Base-by-base conservation (phyloP, 176 grass and related monocot genomes). In the Thinopyrum elongatum region DNA sequence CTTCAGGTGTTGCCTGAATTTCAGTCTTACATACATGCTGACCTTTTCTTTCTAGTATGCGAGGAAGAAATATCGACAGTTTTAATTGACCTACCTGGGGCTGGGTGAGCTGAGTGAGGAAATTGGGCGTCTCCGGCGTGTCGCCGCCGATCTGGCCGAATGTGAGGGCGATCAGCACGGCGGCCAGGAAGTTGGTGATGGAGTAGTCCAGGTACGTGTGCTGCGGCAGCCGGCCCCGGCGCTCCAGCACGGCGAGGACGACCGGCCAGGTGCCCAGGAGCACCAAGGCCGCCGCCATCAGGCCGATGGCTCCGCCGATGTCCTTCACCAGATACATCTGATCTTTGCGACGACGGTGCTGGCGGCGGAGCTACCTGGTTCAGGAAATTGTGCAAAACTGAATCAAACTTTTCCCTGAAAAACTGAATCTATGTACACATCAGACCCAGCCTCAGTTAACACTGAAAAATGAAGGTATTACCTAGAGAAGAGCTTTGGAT, bases 201-300 rank as follows among this genome's bases (percentile, higher is more conserved):
- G 90, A 98, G 82, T 95, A 98, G 74, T 98, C 96, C 0, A 98
- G 85, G 84, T 95, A 98, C 10, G 96, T 95, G 74, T 98, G 96
- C 84, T 98, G 96, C 17, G 96, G 96, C 15, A 98, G 86, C 6
- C 96, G 90, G 1, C 96, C 96, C 2, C 96, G 90, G 27, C 90
- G 90, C 86, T 98, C 96, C 19, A 98, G 65, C 65, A 98, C 91
- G 14, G 93, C 94, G n/a, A 98, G 66, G 44, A 98, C 93, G 34
- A 94, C 93, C 19, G 96, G 96, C 96, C 96, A 98, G 23, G 96
- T 98, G 30, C 96, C 96, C 36, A 98, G 90, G 10, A 98, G 91
- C 62, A 95, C 35, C 64, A 95, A 67, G 3, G 96, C 88, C 42
- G 81, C 92, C 10, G 83, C 70, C 96, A 98, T 98, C 36, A 94